phyloP scores from a whole-genome alignment of 345 rosid genomes.

The Balakata baccata region DNA sequence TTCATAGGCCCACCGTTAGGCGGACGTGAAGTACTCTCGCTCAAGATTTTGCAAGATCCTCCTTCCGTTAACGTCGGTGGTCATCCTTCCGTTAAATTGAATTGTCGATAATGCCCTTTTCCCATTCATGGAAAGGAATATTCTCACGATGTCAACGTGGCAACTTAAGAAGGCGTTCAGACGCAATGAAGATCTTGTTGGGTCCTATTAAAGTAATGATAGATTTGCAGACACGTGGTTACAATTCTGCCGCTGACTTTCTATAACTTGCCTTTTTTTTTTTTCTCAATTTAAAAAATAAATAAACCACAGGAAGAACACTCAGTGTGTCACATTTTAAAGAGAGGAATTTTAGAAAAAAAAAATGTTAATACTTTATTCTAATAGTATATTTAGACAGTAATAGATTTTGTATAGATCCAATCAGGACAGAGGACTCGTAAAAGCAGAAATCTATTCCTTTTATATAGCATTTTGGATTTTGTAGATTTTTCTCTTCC shows the following conservation, averaged over 20 bases:
- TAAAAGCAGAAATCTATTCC: no score
- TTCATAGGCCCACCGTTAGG: no score
- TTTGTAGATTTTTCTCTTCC: no score
- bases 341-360: no score
- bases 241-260: slow-evolving; percentile 36
- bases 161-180: neutral
- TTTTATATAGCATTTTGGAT: no score
- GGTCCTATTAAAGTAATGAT: slow-evolving; percentile 2
- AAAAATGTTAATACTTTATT: no score
- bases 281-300: neutral
- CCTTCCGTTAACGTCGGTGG: slow-evolving; percentile 29
- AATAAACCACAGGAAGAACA: no score
- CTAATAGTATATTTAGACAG: no score
- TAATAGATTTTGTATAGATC: no score
- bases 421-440: no score
- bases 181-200: slow-evolving; percentile 1
- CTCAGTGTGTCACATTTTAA: no score
- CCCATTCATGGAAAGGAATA: neutral
- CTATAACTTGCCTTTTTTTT: neutral
- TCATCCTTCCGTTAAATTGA: neutral
- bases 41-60: neutral
- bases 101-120: slow-evolving; percentile 6
- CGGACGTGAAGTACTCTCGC: no score
- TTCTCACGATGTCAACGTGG: slow-evolving; percentile 2
- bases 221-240: slow-evolving; percentile 34